Evolutionary conservation across 106 monocot genomes (phyloP).

Genomic region (Dioscorea zingiberensis): DNA sequence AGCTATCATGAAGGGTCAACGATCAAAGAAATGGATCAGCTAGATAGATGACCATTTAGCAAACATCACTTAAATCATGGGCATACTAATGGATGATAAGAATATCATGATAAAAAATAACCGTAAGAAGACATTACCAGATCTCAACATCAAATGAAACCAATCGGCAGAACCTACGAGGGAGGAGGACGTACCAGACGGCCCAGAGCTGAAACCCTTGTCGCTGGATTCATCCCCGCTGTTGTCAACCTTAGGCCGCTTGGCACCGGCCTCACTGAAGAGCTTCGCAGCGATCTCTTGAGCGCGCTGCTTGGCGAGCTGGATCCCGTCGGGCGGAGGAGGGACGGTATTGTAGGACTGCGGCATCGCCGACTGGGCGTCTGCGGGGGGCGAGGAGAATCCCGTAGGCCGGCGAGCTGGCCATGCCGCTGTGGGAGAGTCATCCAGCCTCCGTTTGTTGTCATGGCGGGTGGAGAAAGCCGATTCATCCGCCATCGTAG

Average conservation of each 20-base stretch:
- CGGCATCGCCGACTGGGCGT: slow-evolving; percentile 6
- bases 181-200: too few relatives aligned
- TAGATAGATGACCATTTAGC: too few relatives aligned
- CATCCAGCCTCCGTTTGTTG: slow-evolving; percentile 86
- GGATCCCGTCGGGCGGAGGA: slow-evolving; percentile 59
- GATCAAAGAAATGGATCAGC: too few relatives aligned
- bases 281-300: slow-evolving; percentile 78
- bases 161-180: too few relatives aligned
- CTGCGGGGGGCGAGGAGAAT: slow-evolving; percentile 35
- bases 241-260: slow-evolving; percentile 68
- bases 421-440: slow-evolving; percentile 15
- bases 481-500: slow-evolving; percentile 15
- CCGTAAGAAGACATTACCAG: too few relatives aligned
- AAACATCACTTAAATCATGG: too few relatives aligned
- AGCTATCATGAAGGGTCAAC: too few relatives aligned
- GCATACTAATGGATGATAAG: too few relatives aligned
- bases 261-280: slow-evolving; percentile 75
- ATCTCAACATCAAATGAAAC: too few relatives aligned
- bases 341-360: slow-evolving; percentile 68
- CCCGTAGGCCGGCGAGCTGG: slow-evolving; percentile 53
- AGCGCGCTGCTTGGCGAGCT: slow-evolving; percentile 81
- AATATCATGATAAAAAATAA: too few relatives aligned
- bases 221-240: slow-evolving; percentile 26
- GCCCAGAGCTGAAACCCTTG: slow-evolving; percentile 5
- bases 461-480: slow-evolving; percentile 18